Base-by-base conservation (phyloP, 164 flowering plant species). In the Stephania yunnanensis region DNA sequence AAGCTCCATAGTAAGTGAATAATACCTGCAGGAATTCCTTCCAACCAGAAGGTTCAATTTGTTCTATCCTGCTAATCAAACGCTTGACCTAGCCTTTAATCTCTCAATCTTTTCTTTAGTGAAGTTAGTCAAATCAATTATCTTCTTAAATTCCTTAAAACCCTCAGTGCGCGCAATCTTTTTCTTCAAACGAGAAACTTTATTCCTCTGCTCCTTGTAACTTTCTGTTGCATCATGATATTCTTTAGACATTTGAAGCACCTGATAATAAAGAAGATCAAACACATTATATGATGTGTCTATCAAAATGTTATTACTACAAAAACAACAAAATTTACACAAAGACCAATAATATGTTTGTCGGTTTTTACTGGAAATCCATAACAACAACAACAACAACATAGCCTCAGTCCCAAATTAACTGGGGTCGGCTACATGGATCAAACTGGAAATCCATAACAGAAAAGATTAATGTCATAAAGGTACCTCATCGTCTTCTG, bases 31-130 rank as follows among this genome's bases (percentile, higher is more conserved):
- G 79, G 77, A 95, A 95, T 73, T 93, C 98, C 86, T 93, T 95
- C 99, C 99, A 95, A 7, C 99, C 99, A 79, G 99, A 93, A 75
- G 99, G 97, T 84, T 95, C 99, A 78, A 95, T 95, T 80, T 92
- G 91, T 82, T 91, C 86, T 73, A 95, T 85, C 68, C 99, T 87
- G 75, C 74, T 83, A 58, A 67, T 76, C 82, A 95, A 81, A 69
- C 97, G 97, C 2, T 80, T 86, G 94, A 86, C 82, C 97, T 85
- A 75, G 88, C 78, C 78, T 87, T 84, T 84, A 95, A 79, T 63
- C 91, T 92, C 70, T 82, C 87, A 69, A 95, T 95, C 87, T 89
- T 95, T 81, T 90, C 97, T 80, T 83, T 89, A 2, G 88, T 88
- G 66, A 88, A 81, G 79, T 85, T 88, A 29, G 89, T 80, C 83